Evolutionary conservation across 2,329 filamentous ascomycete genomes (phyloP), one percentile per base, ranked within the genome.

Genomic region (Waltergamsia citrina): DNA sequence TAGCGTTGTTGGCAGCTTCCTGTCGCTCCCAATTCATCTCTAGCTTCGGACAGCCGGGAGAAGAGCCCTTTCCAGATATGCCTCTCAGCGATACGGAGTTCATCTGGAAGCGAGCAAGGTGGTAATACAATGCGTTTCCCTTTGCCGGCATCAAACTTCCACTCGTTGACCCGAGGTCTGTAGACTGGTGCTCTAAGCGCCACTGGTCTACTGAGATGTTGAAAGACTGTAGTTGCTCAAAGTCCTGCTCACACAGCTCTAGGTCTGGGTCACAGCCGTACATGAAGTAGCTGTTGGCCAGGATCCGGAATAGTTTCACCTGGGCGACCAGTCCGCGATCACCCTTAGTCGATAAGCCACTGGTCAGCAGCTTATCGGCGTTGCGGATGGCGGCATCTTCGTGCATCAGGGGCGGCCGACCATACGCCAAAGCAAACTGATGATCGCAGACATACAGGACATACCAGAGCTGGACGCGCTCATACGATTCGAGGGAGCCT

Each of bases 341-440:
- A 4, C 39, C 36, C 6, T 27, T 32, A 3, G 30, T 33, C 2
- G 39, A 39, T 16, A 41, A 31, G 6, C 39, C 35, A n/a, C 38
- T 38, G 20, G 17, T 30, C 14, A 40, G 34, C 10, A 43, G 36
- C 33, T 38, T 36, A 12, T 59, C 54, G n/a, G 52, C 46, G 32
- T 57, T 52, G 27, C 51, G 52, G 31, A 59, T 54, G 4, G 56
- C 48, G 3, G 50, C 43, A 18, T 58, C 52, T 36, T 58, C 55
- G 35, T 57, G 51, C 34, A 59, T 56, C 26, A 57, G 12, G 7
- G 39, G 42, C 6, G 57, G 57, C 3, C 57, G 49, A n/a, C 57
- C 57, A 26, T 60, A 60, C 0, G 57, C 57, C 26, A 61, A 52
- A 17, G 50, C 52, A 27, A 57, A 58, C 34, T 61, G 56, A 40